phyloP scores from a whole-genome alignment of 305 asterid genomes.

The Vinca major region DNA sequence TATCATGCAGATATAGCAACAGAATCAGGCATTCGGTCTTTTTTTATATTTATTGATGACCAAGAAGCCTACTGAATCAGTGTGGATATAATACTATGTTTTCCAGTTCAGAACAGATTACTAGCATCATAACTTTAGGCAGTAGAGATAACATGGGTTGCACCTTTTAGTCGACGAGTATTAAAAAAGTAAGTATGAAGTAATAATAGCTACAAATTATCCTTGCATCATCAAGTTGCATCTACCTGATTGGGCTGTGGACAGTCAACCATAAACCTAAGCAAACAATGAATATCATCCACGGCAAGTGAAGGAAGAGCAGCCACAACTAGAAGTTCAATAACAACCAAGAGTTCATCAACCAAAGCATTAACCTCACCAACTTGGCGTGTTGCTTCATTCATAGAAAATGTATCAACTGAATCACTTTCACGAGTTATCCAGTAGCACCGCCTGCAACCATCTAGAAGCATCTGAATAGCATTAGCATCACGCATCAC shows the following conservation, averaged over 20 bases:
- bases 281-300: constrained; percentile 77
- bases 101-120: not conserved
- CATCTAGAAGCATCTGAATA: constrained; percentile 95
- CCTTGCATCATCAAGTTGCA: constrained; percentile 1
- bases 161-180: not conserved
- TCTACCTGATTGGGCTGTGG: constrained; percentile 95
- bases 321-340: constrained; percentile 81
- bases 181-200: not conserved
- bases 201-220: not conserved
- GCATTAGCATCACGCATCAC: constrained; percentile 98
- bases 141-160: not conserved
- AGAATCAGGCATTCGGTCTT: not conserved
- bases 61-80: not conserved
- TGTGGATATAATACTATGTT: not conserved
- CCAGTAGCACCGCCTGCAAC: constrained; percentile 98
- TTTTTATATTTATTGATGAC: not conserved
- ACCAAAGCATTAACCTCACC: constrained; percentile 99
- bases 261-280: constrained; percentile 93
- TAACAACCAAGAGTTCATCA: constrained; percentile 93
- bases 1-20: not conserved
- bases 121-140: not conserved
- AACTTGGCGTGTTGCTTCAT: constrained; percentile 51
- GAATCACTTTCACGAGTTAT: constrained; percentile 75
- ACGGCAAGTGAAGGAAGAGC: constrained; percentile 78
- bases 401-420: constrained; percentile 55